These are phyloP conservation scores for Buxus sempervirens DNA, from an alignment of 164 flowering plant species.

Conservation along the genomic window DNA sequence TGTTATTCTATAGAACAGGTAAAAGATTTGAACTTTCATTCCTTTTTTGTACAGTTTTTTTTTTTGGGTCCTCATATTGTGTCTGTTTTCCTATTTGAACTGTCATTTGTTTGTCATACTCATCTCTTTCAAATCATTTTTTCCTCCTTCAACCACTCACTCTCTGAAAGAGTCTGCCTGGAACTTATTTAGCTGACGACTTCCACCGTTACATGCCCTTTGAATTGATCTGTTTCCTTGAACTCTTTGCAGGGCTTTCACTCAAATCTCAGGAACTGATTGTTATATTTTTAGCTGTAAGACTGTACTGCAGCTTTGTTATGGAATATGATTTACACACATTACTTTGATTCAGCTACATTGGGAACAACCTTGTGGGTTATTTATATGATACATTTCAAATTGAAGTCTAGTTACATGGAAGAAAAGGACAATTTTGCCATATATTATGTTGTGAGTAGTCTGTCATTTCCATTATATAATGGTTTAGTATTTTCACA, in stretches of 20 bases:
- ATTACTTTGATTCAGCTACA: conserved; percentile 46
- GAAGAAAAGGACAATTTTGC: conserved; percentile 44
- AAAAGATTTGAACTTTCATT: too few relatives aligned
- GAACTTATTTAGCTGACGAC: neutral
- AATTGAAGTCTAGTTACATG: conserved; percentile 35
- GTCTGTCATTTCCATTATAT: conserved; percentile 1
- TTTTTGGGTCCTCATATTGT: too few relatives aligned
- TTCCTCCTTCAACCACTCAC: too few relatives aligned
- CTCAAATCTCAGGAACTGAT: conserved; percentile 54
- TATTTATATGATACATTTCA: conserved; percentile 38
- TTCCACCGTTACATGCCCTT: neutral
- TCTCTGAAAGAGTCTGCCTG: neutral
- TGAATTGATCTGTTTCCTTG: neutral
- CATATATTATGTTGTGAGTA: conserved; percentile 38
- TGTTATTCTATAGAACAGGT: too few relatives aligned
- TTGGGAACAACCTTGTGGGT: conserved; percentile 42
- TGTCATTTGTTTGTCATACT: too few relatives aligned
- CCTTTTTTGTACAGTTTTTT: too few relatives aligned
- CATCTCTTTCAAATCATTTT: too few relatives aligned
- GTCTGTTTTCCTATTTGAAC: too few relatives aligned
- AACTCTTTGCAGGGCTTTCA: conserved; percentile 42
- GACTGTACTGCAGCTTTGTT: conserved; percentile 51
- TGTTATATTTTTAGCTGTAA: conserved; percentile 47
- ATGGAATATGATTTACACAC: conserved; percentile 57
- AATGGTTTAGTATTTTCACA: neutral